phyloP scores from a whole-genome alignment of 1,139 yeast genomes.

The Kodamaea plutei region DNA sequence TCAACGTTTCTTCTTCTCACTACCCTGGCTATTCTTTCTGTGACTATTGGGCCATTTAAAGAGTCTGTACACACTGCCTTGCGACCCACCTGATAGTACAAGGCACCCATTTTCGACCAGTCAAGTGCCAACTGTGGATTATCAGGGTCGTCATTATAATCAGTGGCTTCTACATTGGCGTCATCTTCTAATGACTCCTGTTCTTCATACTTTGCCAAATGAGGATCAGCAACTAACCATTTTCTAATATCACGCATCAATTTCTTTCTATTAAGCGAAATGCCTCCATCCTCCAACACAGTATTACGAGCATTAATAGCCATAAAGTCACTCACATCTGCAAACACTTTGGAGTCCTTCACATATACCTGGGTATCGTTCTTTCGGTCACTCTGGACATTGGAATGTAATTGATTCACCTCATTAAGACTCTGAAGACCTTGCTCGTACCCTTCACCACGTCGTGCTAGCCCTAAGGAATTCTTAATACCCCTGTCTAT shows the following conservation, averaged over 20 bases:
- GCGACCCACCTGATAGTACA: conserved; percentile 45
- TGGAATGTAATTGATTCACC: conserved; percentile 25
- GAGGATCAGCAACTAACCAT: neutral
- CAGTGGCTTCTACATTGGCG: conserved; percentile 7
- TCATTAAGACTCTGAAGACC: conserved; percentile 27
- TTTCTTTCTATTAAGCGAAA: conserved; percentile 45
- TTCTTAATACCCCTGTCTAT: too few relatives aligned
- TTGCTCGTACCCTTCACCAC: conserved; percentile 32
- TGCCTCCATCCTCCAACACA: conserved; percentile 51
- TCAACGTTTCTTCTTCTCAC: conserved; percentile 35
- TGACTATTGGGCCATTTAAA: conserved; percentile 68
- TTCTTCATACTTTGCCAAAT: neutral
- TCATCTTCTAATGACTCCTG: neutral
- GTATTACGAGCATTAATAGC: conserved; percentile 55
- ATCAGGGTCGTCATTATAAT: conserved; percentile 11
- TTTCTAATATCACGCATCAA: conserved; percentile 36
- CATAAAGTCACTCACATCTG: conserved; percentile 37
- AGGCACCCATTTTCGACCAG: conserved; percentile 60
- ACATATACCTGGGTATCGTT: conserved; percentile 26
- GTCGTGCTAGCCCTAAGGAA: too few relatives aligned
- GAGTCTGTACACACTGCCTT: conserved; percentile 56
- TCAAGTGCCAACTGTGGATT: conserved; percentile 23
- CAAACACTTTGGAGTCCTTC: conserved; percentile 40
- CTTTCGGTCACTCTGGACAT: conserved; percentile 25
- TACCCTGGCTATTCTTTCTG: conserved; percentile 48